Conservation (phyloP, 192 early-diverging fungal species). For the Borealophlyctis nickersoniae region DNA sequence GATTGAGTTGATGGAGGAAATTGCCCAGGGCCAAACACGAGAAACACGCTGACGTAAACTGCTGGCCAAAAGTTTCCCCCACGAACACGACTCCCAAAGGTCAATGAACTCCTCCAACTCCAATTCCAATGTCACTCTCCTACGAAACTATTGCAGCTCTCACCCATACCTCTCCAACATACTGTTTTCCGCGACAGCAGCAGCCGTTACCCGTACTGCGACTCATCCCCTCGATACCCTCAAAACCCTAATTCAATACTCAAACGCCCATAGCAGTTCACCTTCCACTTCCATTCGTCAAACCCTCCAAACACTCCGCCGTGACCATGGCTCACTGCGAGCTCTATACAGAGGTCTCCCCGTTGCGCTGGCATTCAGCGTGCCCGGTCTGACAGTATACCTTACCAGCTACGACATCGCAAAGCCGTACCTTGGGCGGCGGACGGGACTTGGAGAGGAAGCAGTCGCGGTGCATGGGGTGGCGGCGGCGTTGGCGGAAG, state of each 20-base stretch:
- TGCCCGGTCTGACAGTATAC: slow-evolving; percentile 70
- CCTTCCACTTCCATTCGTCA: slow-evolving; percentile 4
- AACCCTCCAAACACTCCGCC: slow-evolving; percentile 7
- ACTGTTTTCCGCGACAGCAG: slow-evolving; percentile 44
- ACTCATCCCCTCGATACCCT: slow-evolving; percentile 80
- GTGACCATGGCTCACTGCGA: neutral
- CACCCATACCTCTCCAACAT: slow-evolving; percentile 17
- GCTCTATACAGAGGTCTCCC: slow-evolving; percentile 68
- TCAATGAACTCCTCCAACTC: too few relatives aligned
- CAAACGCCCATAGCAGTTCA: slow-evolving; percentile 16
- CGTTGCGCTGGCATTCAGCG: slow-evolving; percentile 64
- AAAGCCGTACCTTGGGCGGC: slow-evolving; percentile 40
- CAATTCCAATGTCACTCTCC: too few relatives aligned
- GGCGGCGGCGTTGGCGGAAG: slow-evolving; percentile 63
- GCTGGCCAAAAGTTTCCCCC: too few relatives aligned
- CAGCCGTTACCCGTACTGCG: slow-evolving; percentile 52
- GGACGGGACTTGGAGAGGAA: slow-evolving; percentile 25
- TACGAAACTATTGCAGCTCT: too few relatives aligned
- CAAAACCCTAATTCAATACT: slow-evolving; percentile 65
- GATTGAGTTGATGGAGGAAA: too few relatives aligned
- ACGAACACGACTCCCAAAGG: too few relatives aligned
- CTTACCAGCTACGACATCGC: slow-evolving; percentile 65
- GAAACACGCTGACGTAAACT: too few relatives aligned
- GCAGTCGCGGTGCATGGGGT: slow-evolving; percentile 52
- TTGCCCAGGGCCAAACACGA: too few relatives aligned